Conservation (phyloP, 768 basidiomycete genomes). For the Heimioporus sp. region DNA sequence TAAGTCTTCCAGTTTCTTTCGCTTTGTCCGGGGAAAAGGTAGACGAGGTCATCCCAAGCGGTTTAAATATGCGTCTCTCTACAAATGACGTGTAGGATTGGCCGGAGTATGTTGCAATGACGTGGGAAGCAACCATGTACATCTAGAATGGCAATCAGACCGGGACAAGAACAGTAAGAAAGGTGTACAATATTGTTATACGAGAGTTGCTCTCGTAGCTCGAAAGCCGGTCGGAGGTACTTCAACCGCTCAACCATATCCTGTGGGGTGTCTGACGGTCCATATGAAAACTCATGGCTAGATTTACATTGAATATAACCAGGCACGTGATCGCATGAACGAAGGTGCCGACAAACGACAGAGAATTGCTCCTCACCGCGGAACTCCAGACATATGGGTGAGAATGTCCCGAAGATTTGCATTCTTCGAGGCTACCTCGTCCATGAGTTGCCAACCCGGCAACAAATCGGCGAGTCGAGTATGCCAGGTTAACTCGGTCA, state of each 20-base stretch:
- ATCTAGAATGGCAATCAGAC: conserved; percentile 29
- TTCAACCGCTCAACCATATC: conserved; percentile 26
- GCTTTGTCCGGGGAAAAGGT: conserved; percentile 38
- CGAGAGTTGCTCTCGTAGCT: conserved; percentile 35
- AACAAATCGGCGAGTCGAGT: conserved; percentile 38
- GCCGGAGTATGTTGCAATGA: conserved; percentile 34
- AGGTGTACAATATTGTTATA: conserved; percentile 39
- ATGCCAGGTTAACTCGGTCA: conserved; percentile 33
- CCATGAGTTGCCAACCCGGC: conserved; percentile 42
- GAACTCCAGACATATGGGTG: conserved; percentile 41
- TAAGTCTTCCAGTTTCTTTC: conserved; percentile 28
- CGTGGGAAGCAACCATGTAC: conserved; percentile 34
- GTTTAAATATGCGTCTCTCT: conserved; percentile 38
- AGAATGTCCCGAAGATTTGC: conserved; percentile 35
- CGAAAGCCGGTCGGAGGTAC: conserved; percentile 31
- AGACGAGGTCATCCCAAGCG: conserved; percentile 40
- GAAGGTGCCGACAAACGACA: conserved; percentile 4
- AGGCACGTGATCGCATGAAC: neutral
- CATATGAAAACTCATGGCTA: conserved; percentile 37
- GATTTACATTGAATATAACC: neutral
- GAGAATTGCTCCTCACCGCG: conserved; percentile 23
- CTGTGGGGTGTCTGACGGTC: conserved; percentile 24
- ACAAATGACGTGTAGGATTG: conserved; percentile 39
- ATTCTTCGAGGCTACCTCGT: conserved; percentile 37
- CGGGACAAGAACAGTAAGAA: conserved; percentile 28